Conservation (phyloP, 2,329 filamentous ascomycete species). For the Ceratocystis huliohia region DNA sequence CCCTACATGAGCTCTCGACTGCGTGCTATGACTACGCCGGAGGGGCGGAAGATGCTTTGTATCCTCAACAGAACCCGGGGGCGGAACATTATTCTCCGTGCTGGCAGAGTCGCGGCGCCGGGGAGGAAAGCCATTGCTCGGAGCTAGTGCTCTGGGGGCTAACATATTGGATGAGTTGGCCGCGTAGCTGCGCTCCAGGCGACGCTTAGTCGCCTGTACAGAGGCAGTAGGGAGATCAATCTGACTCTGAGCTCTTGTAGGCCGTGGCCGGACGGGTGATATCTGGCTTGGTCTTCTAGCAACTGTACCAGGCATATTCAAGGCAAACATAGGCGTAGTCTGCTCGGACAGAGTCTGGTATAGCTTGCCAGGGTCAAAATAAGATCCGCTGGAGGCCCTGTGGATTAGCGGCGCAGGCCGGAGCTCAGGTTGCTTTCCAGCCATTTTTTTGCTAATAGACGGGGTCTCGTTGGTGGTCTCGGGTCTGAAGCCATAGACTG, state of each 20-base stretch:
- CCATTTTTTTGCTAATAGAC: slow-evolving; percentile 34
- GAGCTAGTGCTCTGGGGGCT: background rate
- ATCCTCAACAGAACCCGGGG: slow-evolving; percentile 2
- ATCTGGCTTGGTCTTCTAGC: background rate
- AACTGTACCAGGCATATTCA: background rate
- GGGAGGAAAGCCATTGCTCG: slow-evolving; percentile 14
- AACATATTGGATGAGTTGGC: slow-evolving; percentile 14
- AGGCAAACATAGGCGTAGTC: background rate
- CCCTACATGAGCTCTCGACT: background rate
- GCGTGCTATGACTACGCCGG: slow-evolving; percentile 15
- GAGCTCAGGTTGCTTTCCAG: slow-evolving; percentile 36
- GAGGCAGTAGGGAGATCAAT: slow-evolving; percentile 16
- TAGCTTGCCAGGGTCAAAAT: background rate
- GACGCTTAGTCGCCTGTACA: slow-evolving; percentile 14
- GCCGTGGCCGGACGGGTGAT: slow-evolving; percentile 11
- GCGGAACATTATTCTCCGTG: slow-evolving; percentile 4
- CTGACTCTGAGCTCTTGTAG: slow-evolving; percentile 14
- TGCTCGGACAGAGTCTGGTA: background rate
- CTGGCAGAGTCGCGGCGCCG: slow-evolving; percentile 15
- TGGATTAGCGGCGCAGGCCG: slow-evolving; percentile 3
- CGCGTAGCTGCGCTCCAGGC: slow-evolving; percentile 7
- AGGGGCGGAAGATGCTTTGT: slow-evolving; percentile 12
- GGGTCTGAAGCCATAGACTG: background rate
- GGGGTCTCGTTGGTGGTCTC: background rate
- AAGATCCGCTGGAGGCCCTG: slow-evolving; percentile 6